Evolutionary conservation across 371 early-diverging fungal species (phyloP).

Genomic region (Lichtheimia hyalospora): DNA sequence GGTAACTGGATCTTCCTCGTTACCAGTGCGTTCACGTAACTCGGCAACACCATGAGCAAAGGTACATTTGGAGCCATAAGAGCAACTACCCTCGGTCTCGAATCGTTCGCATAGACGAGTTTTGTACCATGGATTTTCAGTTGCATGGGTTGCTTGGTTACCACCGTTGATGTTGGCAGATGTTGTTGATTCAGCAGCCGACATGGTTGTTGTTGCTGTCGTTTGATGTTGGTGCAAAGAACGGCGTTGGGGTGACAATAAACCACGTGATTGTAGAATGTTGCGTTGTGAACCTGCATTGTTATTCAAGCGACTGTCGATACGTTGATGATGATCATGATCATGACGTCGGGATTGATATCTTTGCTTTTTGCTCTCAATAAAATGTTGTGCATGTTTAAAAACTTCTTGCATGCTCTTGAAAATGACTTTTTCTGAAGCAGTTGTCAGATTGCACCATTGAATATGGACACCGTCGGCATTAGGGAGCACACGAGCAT

Average conservation of each 20-base stretch:
- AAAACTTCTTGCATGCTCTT: constrained; percentile 83
- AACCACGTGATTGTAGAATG: background rate
- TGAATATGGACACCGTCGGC: constrained; percentile 74
- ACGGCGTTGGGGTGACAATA: background rate
- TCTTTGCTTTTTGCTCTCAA: constrained; percentile 48
- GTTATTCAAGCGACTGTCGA: background rate
- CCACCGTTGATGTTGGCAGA: background rate
- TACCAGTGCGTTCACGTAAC: constrained; percentile 57
- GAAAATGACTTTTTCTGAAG: constrained; percentile 69
- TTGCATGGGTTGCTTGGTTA: background rate
- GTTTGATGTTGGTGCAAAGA: background rate
- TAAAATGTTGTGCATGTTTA: constrained; percentile 64
- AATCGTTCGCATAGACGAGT: constrained; percentile 84
- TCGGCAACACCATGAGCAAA: constrained; percentile 87
- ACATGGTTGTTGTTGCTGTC: no score
- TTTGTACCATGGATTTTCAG: constrained; percentile 71
- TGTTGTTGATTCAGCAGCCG: background rate
- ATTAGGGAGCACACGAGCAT: constrained; percentile 60
- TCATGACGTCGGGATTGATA: constrained; percentile 14
- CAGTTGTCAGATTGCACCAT: constrained; percentile 68
- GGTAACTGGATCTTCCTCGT: background rate
- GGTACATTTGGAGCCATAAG: constrained; percentile 78
- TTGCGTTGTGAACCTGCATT: background rate
- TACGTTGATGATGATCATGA: background rate
- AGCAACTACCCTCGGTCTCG: constrained; percentile 78